Base-by-base conservation (phyloP, 352 stramenopile genomes). In the Pythium insidiosum region DNA sequence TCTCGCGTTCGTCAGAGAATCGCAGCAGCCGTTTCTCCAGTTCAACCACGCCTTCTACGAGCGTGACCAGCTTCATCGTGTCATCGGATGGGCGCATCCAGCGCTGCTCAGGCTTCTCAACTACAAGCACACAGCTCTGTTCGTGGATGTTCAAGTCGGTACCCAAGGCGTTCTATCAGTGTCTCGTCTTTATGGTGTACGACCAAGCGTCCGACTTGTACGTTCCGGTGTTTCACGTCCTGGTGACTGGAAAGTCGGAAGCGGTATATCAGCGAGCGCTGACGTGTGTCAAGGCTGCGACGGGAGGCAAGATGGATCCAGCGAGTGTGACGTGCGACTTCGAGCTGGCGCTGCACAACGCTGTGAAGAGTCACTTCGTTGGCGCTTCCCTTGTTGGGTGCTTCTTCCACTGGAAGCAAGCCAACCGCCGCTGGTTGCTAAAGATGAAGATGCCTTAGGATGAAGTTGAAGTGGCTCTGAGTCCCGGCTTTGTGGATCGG, bases 1-100 rank as follows among this genome's bases (percentile, higher is more conserved):
- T 15, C 28, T 33, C 15, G 28, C 28, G 15, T 33, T 33, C 28
- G 28, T 33, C 15, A 9, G 15, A 9, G 28, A 15, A 15, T 13
- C 28, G 15, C 9, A 33, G 28, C 15, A 13, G 28, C 28, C 28
- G 28, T 33, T 33, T 33, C 15, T 33, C 28, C 28, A 33, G 28
- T 33, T 33, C 28, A 33, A 33, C 28, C 15, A 13, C 15, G 9
- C 28, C 28, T 33, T 13, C 28, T 33, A 33, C 28, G 28, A 33
- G 28, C 28, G 9, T 26, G 35, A 18, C 36, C 21, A 21, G 24
- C 23, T 47, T 18, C 45, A 58, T 11, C 43, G 58, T 18, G 51
- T 65, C 13, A 25, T 65, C 20, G 53, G 51, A 1, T 65, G 41
- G 47, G 50, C 60, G 0, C 59, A 56, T 25, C 43, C 59, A 16